Percentiles rank a stretch among this genome's conserved stretches.
These are phyloP conservation scores for Camellia granthamiana DNA, from an alignment of 148 eudicot genomes.

Conservation along the genomic window DNA sequence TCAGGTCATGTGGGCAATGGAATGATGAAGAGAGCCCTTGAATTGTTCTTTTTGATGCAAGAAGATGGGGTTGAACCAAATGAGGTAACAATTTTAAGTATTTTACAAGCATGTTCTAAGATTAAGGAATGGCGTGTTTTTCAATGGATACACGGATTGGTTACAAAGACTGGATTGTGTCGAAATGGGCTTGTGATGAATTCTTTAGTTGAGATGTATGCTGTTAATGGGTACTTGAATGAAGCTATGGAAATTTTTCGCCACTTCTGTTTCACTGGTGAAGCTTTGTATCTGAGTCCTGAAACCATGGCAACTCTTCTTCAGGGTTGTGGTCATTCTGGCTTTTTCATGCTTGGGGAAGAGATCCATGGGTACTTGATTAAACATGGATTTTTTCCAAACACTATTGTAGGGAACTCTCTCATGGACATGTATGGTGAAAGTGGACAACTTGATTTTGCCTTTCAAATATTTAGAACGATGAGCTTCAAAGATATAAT, in stretches of 20 bases:
- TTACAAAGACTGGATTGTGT: constrained; percentile 23
- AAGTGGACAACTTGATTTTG: constrained; percentile 5
- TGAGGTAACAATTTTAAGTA: constrained; percentile 20
- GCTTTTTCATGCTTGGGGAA: constrained; percentile 19
- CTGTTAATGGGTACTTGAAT: constrained; percentile 19
- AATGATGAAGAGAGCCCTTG: constrained; percentile 16
- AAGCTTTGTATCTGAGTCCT: constrained; percentile 19
- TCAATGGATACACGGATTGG: constrained; percentile 25
- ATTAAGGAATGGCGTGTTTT: background rate
- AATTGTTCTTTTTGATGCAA: constrained; percentile 22
- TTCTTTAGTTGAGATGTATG: constrained; percentile 28
- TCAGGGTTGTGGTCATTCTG: constrained; percentile 18
- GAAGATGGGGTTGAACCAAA: constrained; percentile 25
- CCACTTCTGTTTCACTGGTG: constrained; percentile 20
- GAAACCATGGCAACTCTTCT: constrained; percentile 28
- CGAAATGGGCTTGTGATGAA: constrained; percentile 18
- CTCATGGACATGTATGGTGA: constrained; percentile 26
- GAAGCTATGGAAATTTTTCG: constrained; percentile 12
- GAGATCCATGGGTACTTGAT: constrained; percentile 28
- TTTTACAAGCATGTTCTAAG: constrained; percentile 22
- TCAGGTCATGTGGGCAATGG: constrained; percentile 24
- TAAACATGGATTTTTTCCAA: constrained; percentile 26
- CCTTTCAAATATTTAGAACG: constrained; percentile 3
- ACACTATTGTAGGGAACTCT: constrained; percentile 21
- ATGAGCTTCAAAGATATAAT: constrained; percentile 19